A percentile compares a stretch with the other conserved stretches of the same genome.
These are phyloP conservation scores for Buxus sempervirens DNA, from an alignment of 164 flowering plant species.

Conservation along the genomic window DNA sequence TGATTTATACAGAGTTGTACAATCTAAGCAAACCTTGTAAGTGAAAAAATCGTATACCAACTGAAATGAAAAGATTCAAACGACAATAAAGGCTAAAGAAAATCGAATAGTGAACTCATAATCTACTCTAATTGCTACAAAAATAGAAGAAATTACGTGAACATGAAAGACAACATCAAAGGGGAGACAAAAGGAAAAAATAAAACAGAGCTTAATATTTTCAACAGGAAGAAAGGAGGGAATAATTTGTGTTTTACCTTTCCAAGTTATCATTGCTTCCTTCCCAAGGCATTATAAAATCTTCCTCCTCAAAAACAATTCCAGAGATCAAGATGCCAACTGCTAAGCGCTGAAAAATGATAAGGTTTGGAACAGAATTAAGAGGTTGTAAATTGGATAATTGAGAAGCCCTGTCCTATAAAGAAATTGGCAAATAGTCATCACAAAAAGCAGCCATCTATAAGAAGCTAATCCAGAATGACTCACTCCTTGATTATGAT, in stretches of 20 bases:
- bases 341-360: constrained; percentile 73
- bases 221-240: background rate
- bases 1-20: too few relatives aligned
- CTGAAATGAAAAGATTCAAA: too few relatives aligned
- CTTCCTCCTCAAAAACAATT: constrained; percentile 77
- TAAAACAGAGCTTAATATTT: background rate
- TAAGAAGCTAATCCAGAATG: background rate
- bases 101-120: background rate
- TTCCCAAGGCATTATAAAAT: constrained; percentile 91
- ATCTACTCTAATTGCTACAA: background rate
- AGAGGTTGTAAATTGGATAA: constrained; percentile 1
- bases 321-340: constrained; percentile 86
- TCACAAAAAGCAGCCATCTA: background rate
- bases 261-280: constrained; percentile 64
- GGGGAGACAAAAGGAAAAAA: background rate
- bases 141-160: background rate
- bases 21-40: too few relatives aligned
- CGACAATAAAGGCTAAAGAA: background rate
- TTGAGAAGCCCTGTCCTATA: background rate
- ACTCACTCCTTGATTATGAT: constrained; percentile 93
- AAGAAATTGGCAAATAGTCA: background rate
- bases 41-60: too few relatives aligned
- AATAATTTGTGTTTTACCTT: constrained; percentile 42
- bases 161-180: background rate
- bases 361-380: constrained; percentile 8